phyloP scores from a whole-genome alignment of 371 early-diverging fungal species.

The Mortierella sp. region DNA sequence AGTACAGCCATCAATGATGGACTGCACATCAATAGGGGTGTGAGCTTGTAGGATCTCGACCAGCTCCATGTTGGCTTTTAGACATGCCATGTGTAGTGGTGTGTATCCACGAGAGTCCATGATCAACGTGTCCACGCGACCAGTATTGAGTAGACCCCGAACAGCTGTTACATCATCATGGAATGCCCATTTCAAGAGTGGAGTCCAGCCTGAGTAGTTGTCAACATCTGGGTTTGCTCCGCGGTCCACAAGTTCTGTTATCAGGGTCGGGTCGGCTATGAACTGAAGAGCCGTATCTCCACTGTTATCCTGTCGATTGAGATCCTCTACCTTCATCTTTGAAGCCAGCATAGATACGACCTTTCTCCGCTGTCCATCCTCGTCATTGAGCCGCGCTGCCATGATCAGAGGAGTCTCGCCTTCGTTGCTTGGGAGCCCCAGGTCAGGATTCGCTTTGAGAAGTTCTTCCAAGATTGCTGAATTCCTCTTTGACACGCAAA shows the following conservation, averaged over 20 bases:
- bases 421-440: constrained; percentile 39
- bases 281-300: constrained; percentile 60
- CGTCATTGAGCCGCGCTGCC: constrained; percentile 21
- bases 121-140: constrained; percentile 19
- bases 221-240: constrained; percentile 39
- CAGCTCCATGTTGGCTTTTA: constrained; percentile 39
- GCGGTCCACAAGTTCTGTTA: constrained; percentile 17
- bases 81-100: constrained; percentile 56
- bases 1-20: constrained; percentile 41
- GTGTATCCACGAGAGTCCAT: constrained; percentile 57
- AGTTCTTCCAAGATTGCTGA: constrained; percentile 11
- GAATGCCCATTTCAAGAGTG: constrained; percentile 59
- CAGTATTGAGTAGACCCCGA: constrained; percentile 34
- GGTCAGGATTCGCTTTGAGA: constrained; percentile 16
- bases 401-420: constrained; percentile 41
- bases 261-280: constrained; percentile 33
- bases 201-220: constrained; percentile 54
- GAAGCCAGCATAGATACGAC: constrained; percentile 13
- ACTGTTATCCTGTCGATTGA: constrained; percentile 41
- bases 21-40: constrained; percentile 37
- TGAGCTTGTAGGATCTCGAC: constrained; percentile 18
- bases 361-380: not conserved
- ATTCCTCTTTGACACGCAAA: constrained; percentile 11
- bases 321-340: constrained; percentile 18
- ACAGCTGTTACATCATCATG: constrained; percentile 56